phyloP scores from a whole-genome alignment of 768 basidiomycete genomes.

The Termitomyces sp. region DNA sequence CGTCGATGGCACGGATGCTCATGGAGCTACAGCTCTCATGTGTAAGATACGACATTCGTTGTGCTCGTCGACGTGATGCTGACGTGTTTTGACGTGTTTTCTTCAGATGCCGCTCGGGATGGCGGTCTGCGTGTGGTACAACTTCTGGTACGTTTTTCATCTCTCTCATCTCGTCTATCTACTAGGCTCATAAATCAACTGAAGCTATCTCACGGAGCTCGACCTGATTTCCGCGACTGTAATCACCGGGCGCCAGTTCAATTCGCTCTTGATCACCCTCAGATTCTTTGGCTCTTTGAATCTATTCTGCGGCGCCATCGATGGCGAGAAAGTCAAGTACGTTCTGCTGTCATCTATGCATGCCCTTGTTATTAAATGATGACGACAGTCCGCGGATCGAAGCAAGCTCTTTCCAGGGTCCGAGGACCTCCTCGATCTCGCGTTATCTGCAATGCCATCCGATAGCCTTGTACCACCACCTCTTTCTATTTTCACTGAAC shows the following conservation, averaged over 20 bases:
- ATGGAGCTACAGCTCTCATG: slow-evolving; percentile 81
- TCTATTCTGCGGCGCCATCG: slow-evolving; percentile 56
- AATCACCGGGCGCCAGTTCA: slow-evolving; percentile 73
- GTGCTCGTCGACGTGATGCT: slow-evolving; percentile 16
- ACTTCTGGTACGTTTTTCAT: slow-evolving; percentile 46
- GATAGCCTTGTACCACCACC: slow-evolving; percentile 38
- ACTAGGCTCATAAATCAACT: slow-evolving; percentile 1
- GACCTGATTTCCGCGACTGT: slow-evolving; percentile 69
- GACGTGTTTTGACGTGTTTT: slow-evolving; percentile 10
- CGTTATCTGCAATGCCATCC: slow-evolving; percentile 33
- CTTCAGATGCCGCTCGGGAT: slow-evolving; percentile 73
- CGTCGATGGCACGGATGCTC: slow-evolving; percentile 70
- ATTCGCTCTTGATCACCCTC: slow-evolving; percentile 59
- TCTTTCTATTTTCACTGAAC: slow-evolving; percentile 35
- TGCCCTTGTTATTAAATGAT: slow-evolving; percentile 11
- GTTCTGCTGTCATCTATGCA: slow-evolving; percentile 17
- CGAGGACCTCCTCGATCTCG: slow-evolving; percentile 34
- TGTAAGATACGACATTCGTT: slow-evolving; percentile 45
- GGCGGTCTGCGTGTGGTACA: slow-evolving; percentile 64
- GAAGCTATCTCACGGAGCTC: slow-evolving; percentile 65
- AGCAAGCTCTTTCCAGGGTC: slow-evolving; percentile 30
- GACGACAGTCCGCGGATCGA: slow-evolving; percentile 34
- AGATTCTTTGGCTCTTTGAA: slow-evolving; percentile 70
- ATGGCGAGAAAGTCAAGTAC: slow-evolving; percentile 57
- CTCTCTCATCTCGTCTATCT: background rate